phyloP scores from a whole-genome alignment of 495 filamentous ascomycete genomes.

The Filosporella fistucella region DNA sequence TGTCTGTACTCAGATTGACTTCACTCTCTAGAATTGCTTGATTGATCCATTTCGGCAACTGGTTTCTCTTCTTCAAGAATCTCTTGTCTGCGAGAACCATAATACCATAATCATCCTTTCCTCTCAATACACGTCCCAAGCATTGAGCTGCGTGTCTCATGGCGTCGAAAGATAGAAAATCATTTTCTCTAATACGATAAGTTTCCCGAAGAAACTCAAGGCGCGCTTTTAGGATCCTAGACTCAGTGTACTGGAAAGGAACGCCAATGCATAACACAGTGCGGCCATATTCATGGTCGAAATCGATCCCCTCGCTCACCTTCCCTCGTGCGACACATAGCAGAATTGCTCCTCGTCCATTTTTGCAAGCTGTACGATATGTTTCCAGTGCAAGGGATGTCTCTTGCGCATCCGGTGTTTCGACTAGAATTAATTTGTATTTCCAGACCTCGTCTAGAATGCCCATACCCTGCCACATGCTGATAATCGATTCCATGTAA shows the following conservation, averaged over 20 bases:
- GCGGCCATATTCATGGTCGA: slow-evolving; percentile 97
- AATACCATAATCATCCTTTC: slow-evolving; percentile 98
- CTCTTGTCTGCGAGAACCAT: slow-evolving; percentile 95
- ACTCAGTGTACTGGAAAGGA: slow-evolving; percentile 98
- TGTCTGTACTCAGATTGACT: slow-evolving; percentile 87
- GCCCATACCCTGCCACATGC: slow-evolving; percentile 98
- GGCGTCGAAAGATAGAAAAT: slow-evolving; percentile 97
- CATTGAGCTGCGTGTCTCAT: slow-evolving; percentile 99
- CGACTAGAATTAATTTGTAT: slow-evolving; percentile 96
- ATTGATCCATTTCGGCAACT: slow-evolving; percentile 97
- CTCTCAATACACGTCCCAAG: slow-evolving; percentile 88
- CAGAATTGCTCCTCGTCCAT: slow-evolving; percentile 88
- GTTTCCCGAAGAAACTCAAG: slow-evolving; percentile 95
- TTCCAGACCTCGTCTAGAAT: slow-evolving; percentile 98
- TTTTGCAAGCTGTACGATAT: slow-evolving; percentile 94
- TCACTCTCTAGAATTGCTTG: slow-evolving; percentile 81
- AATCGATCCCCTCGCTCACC: slow-evolving; percentile 97
- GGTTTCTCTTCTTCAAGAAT: slow-evolving; percentile 82
- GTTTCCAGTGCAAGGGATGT: slow-evolving; percentile 94
- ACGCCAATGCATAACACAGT: slow-evolving; percentile 96
- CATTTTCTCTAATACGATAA: slow-evolving; percentile 94
- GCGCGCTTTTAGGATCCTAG: slow-evolving; percentile 90
- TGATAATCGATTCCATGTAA: slow-evolving; percentile 99
- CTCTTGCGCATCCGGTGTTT: slow-evolving; percentile 96
- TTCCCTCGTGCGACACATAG: slow-evolving; percentile 96